Evolutionary conservation across 225 moss, liverwort and hornwort genomes (phyloP).

Genomic region (Thuidium tamariscinum): DNA sequence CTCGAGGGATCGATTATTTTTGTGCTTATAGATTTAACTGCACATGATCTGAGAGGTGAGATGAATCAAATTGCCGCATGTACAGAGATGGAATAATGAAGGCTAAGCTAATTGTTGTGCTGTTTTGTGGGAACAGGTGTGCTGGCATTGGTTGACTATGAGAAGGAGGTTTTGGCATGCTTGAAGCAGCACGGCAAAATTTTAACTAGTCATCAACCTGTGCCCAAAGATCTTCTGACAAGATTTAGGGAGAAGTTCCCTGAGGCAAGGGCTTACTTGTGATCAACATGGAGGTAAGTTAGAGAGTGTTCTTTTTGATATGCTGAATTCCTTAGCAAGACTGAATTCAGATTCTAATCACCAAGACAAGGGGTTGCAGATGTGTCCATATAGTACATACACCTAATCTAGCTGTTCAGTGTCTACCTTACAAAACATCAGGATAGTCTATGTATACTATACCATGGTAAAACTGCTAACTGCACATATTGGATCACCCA

Average conservation of each 20-base stretch:
- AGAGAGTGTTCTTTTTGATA: not conserved
- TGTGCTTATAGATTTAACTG: not conserved
- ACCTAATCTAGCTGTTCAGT: not conserved
- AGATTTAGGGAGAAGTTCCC: constrained; percentile 66
- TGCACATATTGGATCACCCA: not conserved
- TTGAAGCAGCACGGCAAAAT: constrained; percentile 29
- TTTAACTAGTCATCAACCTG: constrained; percentile 18
- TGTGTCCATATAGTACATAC: not conserved
- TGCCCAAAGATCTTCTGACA: constrained; percentile 50
- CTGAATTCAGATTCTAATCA: not conserved
- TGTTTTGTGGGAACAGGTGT: constrained; percentile 12
- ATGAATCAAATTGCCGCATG: not conserved
- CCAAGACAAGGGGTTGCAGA: not conserved
- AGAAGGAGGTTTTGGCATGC: constrained; percentile 50
- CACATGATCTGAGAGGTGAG: not conserved
- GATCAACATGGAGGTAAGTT: not conserved
- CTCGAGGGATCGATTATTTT: too few relatives aligned
- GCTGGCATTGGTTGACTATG: constrained; percentile 52
- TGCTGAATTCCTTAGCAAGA: not conserved
- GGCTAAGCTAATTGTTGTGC: not conserved
- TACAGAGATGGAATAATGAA: not conserved
- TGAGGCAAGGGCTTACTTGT: constrained; percentile 35
- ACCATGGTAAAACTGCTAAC: not conserved
- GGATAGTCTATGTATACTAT: not conserved
- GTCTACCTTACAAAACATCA: not conserved